phyloP scores from a whole-genome alignment of 331 rosid genomes.

The Prunus yedoensis region DNA sequence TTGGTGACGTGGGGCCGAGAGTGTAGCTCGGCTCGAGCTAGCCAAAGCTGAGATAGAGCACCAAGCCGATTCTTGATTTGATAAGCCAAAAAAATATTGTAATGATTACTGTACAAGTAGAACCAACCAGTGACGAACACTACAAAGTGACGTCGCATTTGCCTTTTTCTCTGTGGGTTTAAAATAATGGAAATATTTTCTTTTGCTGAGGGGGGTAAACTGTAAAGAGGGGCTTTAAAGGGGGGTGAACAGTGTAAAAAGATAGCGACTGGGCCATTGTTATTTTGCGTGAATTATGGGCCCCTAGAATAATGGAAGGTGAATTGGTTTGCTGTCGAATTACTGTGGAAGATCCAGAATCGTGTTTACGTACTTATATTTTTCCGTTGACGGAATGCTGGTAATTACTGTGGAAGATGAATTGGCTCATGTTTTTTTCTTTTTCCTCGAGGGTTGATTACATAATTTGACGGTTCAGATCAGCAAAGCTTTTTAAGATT shows the following conservation, averaged over 20 bases:
- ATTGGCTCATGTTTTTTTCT: no score
- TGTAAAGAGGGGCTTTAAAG: background rate
- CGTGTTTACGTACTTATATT: background rate
- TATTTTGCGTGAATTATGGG: slow-evolving; percentile 3
- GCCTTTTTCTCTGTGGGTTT: background rate
- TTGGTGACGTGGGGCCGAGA: slow-evolving; percentile 23
- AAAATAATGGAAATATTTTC: background rate
- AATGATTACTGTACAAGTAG: background rate
- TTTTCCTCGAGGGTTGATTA: background rate
- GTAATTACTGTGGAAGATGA: background rate
- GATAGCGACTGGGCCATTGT: background rate
- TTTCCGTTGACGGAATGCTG: background rate
- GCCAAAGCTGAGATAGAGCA: slow-evolving; percentile 2
- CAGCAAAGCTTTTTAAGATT: background rate
- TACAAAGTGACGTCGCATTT: slow-evolving; percentile 3
- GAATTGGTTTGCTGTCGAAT: background rate
- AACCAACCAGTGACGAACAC: slow-evolving; percentile 13
- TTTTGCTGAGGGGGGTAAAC: background rate
- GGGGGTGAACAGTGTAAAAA: background rate
- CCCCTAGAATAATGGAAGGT: slow-evolving; percentile 2
- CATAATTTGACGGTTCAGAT: background rate
- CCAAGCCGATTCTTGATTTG: slow-evolving; percentile 12
- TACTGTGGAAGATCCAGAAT: background rate
- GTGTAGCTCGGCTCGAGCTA: slow-evolving; percentile 5
- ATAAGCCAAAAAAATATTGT: background rate